Evolutionary conservation across 2,329 filamentous ascomycete species (phyloP), one percentile per base, ranked within the genome.

Genomic region (Cytospora mali): DNA sequence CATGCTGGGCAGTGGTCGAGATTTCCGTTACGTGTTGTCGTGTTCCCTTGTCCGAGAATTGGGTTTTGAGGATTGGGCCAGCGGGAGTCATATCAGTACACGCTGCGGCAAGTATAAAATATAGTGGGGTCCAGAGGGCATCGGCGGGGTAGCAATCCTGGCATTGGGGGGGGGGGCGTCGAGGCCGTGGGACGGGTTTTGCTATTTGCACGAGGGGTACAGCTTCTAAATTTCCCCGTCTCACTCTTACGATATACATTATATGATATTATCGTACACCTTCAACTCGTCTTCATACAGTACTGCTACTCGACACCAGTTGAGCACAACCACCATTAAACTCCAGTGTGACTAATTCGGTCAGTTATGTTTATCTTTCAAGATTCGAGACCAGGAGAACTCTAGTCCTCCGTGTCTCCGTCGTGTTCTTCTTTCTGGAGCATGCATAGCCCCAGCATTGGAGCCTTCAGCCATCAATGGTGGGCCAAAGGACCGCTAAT

Each of bases 1-100:
- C 89, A 92, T 92, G 35, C 66, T 77, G 64, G 57, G 57, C 49
- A 55, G 35, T 46, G 48, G 23, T 54, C 33, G 21, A 16, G 13
- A 39, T 16, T 42, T n/a, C 42, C n/a, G 29, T 28, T 63, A 50
- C 50, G 52, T 46, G 42, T 46, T 46, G 42, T 46, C 42, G 42
- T 46, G 42, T 23, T 46, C 23, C 42, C 39, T n/a, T 18, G 13
- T 23, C 23, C 9, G n/a, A 13, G 42, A 23, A 13, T 23, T 46
- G n/a, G 39, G 29, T 48, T 21, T 42, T 27, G 33, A 21, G 27
- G 21, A 35, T 39, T 7, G 10, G 25, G 31, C 55, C 16, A 42
- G 46, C 42, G 28, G 35, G 4, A 29, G 39, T 62, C 35, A 46
- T 39, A 18, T 58, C 55, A 39, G 33, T 46, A 55, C 46, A 48